Evolutionary conservation across 768 basidiomycete species (phyloP), one percentile per base, ranked within the genome.

Genomic region (Lepiota venenata): DNA sequence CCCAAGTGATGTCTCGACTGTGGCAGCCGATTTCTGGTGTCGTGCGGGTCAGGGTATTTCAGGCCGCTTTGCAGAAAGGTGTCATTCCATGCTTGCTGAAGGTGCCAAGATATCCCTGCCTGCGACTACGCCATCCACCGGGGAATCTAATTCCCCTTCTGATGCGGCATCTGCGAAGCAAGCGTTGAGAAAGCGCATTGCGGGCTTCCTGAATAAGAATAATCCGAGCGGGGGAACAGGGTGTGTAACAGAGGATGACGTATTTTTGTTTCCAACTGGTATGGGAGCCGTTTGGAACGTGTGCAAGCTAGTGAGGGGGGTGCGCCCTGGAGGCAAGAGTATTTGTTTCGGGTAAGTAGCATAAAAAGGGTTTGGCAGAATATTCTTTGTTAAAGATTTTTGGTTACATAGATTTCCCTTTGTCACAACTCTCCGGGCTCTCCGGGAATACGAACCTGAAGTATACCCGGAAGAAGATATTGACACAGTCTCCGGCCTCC

Each of bases 241-340:
- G n/a, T n/a, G n/a, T 16, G 80, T 96, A 15, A 78, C 81, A 2
- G 93, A 96, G 65, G 78, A 88, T 37, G 96, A 98, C 58, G 96
- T 98, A 0, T 98, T 81, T 67, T 74, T 99, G 21, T 94, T 79
- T 62, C 81, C 92, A 0, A 82, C 85, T 0, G 96, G 96, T 1
- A 98, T 99, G 96, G 72, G 86, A 32, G 94, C 96, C 1, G 96
- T 99, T 48, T 99, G 91, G 90, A 87, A 79, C 63, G 85, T 93
- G 0, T 93, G 97, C 64, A 81, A 88, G 59, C 72, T 93, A 7
- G 80, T 80, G 5, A 71, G 84, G 53, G 66, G 72, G 21, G 76
- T 73, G 2, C 72, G 75, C 27, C 79, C 82, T 38, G 60, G 67
- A 9, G 85, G 83, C 9, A 97, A 95, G 74, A 95, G 91, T 61